phyloP scores from a whole-genome alignment of 495 filamentous ascomycete genomes.

The Daldinia childiae region DNA sequence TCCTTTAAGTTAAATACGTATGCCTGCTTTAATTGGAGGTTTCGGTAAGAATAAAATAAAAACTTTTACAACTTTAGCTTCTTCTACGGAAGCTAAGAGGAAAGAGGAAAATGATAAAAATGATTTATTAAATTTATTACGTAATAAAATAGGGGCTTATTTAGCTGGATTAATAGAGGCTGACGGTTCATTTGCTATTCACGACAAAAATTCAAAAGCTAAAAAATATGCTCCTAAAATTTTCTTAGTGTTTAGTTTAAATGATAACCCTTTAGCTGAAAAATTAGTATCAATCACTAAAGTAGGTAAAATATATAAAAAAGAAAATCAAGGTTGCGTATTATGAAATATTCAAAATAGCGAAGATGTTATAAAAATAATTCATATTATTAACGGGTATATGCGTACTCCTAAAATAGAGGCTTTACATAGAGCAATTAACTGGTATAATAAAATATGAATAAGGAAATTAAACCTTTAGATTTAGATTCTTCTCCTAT shows the following conservation, averaged over 20 bases:
- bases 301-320: neutral
- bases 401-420: neutral
- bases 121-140: conserved; percentile 5
- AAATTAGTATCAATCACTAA: conserved; percentile 3
- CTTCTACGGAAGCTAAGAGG: neutral
- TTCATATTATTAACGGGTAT: conserved; percentile 5
- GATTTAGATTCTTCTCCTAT: neutral
- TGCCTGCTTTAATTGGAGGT: conserved; percentile 1
- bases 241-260: conserved; percentile 2
- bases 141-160: conserved; percentile 7
- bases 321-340: conserved; percentile 3
- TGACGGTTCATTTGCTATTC: conserved; percentile 3
- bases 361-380: conserved; percentile 6
- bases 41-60: conserved; percentile 2
- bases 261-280: neutral
- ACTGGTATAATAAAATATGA: conserved; percentile 1
- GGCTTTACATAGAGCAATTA: neutral
- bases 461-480: neutral
- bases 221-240: conserved; percentile 6
- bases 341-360: conserved; percentile 3
- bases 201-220: conserved; percentile 4
- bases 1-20: conserved; percentile 3
- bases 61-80: conserved; percentile 4
- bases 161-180: conserved; percentile 6
- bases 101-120: conserved; percentile 1